These are phyloP conservation scores for Fusarium sp. DNA, from an alignment of 2,329 filamentous ascomycete species.

Conservation along the genomic window DNA sequence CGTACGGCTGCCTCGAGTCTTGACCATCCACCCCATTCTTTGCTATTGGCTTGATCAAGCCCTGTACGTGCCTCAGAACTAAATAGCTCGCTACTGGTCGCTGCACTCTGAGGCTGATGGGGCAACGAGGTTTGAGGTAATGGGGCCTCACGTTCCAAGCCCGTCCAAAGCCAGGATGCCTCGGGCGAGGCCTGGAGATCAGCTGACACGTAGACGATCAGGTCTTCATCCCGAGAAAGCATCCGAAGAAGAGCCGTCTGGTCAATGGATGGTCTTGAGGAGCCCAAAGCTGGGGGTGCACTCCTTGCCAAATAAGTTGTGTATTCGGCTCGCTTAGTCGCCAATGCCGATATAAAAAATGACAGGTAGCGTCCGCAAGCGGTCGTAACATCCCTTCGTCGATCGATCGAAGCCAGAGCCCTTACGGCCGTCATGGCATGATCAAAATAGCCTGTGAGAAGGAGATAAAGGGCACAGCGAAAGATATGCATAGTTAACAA, in stretches of 20 bases:
- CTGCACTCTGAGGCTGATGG: constrained; percentile 29
- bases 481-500: constrained; percentile 86
- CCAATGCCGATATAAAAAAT: constrained; percentile 79
- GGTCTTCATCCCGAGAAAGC: constrained; percentile 76
- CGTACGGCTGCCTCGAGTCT: constrained; percentile 66
- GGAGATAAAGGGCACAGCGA: constrained; percentile 82
- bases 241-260: constrained; percentile 47
- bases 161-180: constrained; percentile 84
- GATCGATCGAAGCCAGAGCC: constrained; percentile 74
- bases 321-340: constrained; percentile 62
- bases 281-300: constrained; percentile 46
- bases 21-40: constrained; percentile 84
- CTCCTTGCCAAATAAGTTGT: constrained; percentile 50
- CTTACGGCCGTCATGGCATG: constrained; percentile 78
- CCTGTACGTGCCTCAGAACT: constrained; percentile 60
- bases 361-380: constrained; percentile 83
- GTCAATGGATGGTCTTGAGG: constrained; percentile 45
- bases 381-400: constrained; percentile 74
- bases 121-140: constrained; percentile 37
- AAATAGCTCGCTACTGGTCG: constrained; percentile 51
- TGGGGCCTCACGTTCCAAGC: constrained; percentile 61
- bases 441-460: constrained; percentile 77
- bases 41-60: constrained; percentile 64
- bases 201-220: constrained; percentile 84
- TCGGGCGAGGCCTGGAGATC: constrained; percentile 85